phyloP scores from a whole-genome alignment of 1,284 basidiomycete genomes.

The Ganoderma leucocontextum region DNA sequence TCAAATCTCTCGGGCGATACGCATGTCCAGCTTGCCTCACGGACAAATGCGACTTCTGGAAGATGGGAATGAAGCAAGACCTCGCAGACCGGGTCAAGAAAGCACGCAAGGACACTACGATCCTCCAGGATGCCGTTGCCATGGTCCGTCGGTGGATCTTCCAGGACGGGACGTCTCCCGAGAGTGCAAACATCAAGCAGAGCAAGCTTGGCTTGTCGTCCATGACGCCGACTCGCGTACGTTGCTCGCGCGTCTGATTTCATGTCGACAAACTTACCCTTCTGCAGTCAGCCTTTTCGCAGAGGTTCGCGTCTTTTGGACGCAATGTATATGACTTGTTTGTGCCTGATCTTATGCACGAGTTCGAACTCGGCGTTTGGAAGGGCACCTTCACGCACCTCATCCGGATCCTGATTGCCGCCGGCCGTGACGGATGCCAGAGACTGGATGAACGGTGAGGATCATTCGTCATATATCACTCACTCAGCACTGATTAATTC shows the following conservation, averaged over 20 bases:
- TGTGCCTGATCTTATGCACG: slow-evolving; percentile 47
- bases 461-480: too few relatives aligned
- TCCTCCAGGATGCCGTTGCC: background rate
- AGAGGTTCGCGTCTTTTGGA: slow-evolving; percentile 21
- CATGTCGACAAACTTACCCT: too few relatives aligned
- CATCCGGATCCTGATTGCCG: slow-evolving; percentile 20
- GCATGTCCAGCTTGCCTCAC: background rate
- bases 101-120: background rate
- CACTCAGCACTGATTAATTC: too few relatives aligned
- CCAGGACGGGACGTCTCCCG: background rate
- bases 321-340: slow-evolving; percentile 43
- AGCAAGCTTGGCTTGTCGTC: background rate
- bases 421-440: slow-evolving; percentile 11
- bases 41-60: too few relatives aligned
- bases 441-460: slow-evolving; percentile 32
- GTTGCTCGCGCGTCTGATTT: too few relatives aligned
- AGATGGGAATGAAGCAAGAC: background rate
- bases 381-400: slow-evolving; percentile 21
- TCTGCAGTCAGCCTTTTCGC: slow-evolving; percentile 44
- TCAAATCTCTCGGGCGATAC: background rate
- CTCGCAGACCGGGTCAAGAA: background rate
- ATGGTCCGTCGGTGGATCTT: background rate
- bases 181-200: background rate
- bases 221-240: background rate
- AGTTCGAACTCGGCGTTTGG: slow-evolving; percentile 50